Base-by-base conservation (phyloP, 2,329 filamentous ascomycete species). In the Xylaria multiplex region DNA sequence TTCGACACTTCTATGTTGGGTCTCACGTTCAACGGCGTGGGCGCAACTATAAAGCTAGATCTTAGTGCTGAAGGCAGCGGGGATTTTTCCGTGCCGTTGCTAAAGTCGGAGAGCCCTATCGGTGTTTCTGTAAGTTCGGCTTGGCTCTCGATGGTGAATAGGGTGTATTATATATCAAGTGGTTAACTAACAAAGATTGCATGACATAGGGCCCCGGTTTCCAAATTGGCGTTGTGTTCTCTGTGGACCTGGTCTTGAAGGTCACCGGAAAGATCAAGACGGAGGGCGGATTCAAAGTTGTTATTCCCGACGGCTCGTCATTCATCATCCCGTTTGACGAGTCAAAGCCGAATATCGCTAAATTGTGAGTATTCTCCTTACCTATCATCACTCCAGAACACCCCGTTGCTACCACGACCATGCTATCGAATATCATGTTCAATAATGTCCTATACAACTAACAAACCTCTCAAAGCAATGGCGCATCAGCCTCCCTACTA, bases 21-120 rank as follows among this genome's bases (percentile, higher is more conserved):
- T 0, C 53, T 76, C 16, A 67, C 62, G 13, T 76, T 76, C 66
- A 66, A 72, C 16, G 74, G 74, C 7, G 73, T 75, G 13, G 71
- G 72, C 11, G 74, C 70, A 2, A 66, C 67, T 9, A 58, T 76
- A 14, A 66, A 74, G n/a, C 40, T 76, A 1, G 67, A 66, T 32
- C 16, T 75, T 37, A 61, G 62, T 1, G 68, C 70, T 1, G 63
- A 43, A 2, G 62, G 58, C 5, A 59, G 66, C 11, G 69, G 70
- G 14, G 61, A 70, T 27, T 72, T 74, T 53, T 60, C 67, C 0
- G 16, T 74, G 2, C 72, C 74, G 16, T 48, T 76, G 2, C 66
- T 74, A 32, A 62, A 59, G 27, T 60, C 70, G 3, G 65, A 72
- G 59, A 72, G 62, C 6, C 73, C 73, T 1, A 61, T 75, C 7